Evolutionary conservation across 148 eudicot species (phyloP).

Genomic region (Euryodendron excelsum): DNA sequence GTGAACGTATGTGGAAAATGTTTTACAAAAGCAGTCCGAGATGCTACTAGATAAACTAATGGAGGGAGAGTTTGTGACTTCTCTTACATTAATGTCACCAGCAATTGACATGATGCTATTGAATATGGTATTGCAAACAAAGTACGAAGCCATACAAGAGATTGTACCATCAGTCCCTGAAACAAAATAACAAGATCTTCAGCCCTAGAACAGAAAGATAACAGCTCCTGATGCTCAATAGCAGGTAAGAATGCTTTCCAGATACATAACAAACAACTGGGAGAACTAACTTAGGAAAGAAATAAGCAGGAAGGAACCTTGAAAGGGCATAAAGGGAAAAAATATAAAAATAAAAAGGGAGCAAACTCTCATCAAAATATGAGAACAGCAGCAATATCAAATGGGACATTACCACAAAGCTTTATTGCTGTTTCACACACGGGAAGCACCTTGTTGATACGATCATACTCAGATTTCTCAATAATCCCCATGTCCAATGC

Average conservation of each 20-base stretch:
- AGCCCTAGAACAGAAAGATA: slow-evolving; percentile 9
- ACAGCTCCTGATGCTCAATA: neutral
- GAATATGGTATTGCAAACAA: slow-evolving; percentile 71
- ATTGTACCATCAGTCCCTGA: slow-evolving; percentile 81
- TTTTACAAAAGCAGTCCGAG: slow-evolving; percentile 6
- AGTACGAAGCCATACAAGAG: slow-evolving; percentile 71
- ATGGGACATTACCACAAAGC: slow-evolving; percentile 60
- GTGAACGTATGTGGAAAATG: neutral
- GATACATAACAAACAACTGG: neutral
- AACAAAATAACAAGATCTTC: slow-evolving; percentile 8
- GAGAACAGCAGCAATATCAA: neutral
- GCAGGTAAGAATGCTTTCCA: neutral
- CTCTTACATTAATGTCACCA: slow-evolving; percentile 69
- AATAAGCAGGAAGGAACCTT: neutral
- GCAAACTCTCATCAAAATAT: neutral
- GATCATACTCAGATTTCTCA: slow-evolving; percentile 48
- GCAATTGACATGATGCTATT: slow-evolving; percentile 50
- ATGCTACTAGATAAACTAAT: neutral
- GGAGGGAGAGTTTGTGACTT: neutral
- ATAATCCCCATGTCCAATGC: slow-evolving; percentile 85
- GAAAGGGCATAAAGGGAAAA: neutral
- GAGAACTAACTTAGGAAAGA: neutral
- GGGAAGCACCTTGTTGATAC: slow-evolving; percentile 70
- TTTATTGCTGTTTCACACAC: slow-evolving; percentile 72
- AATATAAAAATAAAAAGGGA: neutral